phyloP scores from a whole-genome alignment of 176 grass and related monocot species.

The bread wheat (Triticum aestivum) region DNA sequence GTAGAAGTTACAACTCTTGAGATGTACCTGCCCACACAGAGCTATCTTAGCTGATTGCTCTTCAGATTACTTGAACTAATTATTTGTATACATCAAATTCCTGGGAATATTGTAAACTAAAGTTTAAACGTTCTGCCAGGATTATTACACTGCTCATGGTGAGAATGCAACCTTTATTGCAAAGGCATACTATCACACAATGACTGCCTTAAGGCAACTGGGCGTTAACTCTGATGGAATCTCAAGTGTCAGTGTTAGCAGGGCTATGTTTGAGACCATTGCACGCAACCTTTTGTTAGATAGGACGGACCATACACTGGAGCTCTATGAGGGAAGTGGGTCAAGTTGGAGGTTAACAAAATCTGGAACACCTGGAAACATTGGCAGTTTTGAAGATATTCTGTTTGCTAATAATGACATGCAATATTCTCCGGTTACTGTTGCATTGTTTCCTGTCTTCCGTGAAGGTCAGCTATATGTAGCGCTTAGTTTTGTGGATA shows the following conservation, averaged over 20 bases:
- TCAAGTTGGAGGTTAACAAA: constrained; percentile 89
- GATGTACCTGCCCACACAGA: background rate
- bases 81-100: constrained; percentile 11
- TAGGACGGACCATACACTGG: constrained; percentile 80
- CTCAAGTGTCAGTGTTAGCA: constrained; percentile 83
- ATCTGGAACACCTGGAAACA: constrained; percentile 92
- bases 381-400: constrained; percentile 95
- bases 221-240: constrained; percentile 67
- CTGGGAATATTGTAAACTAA: constrained; percentile 26
- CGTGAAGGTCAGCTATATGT: constrained; percentile 73
- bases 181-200: constrained; percentile 91
- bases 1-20: constrained; percentile 5
- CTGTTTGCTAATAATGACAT: constrained; percentile 99
- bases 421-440: constrained; percentile 83
- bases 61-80: background rate
- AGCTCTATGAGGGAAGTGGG: constrained; percentile 91
- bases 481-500: constrained; percentile 88
- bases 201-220: constrained; percentile 77
- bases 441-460: constrained; percentile 70
- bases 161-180: constrained; percentile 93
- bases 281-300: constrained; percentile 87
- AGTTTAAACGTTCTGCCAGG: constrained; percentile 48
- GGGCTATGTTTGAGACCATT: constrained; percentile 93
- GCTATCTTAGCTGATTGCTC: background rate
- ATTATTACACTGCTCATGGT: constrained; percentile 95